Percentiles rank a stretch among this genome's conserved stretches.
phyloP scores from a whole-genome alignment of 2,329 filamentous ascomycete genomes.

The Xylariaceae sp. region DNA sequence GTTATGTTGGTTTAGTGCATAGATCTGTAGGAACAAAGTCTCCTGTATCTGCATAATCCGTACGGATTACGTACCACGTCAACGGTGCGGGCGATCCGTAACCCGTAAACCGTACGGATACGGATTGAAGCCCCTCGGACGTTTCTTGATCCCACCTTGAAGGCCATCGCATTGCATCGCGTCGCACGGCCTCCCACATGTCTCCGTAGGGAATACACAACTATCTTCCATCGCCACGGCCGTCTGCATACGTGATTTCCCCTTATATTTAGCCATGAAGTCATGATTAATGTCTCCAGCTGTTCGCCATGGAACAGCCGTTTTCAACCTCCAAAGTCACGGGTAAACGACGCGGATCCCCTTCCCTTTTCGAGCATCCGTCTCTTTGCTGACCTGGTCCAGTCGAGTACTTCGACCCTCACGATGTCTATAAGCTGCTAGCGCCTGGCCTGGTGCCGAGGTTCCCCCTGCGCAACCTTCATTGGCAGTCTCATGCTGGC shows the following conservation, averaged over 20 bases:
- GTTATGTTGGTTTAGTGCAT: not conserved
- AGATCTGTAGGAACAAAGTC: not conserved
- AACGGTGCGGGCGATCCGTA: not conserved
- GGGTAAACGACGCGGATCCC: slow-evolving; percentile 41
- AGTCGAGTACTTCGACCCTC: slow-evolving; percentile 97
- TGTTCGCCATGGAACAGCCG: slow-evolving; percentile 57
- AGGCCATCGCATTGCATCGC: not conserved
- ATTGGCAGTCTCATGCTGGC: slow-evolving; percentile 93
- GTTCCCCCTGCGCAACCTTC: slow-evolving; percentile 82
- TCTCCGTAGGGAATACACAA: not conserved
- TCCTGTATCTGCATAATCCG: too few species aligned
- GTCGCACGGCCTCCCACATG: not conserved
- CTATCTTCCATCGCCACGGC: not conserved
- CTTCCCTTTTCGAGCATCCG: slow-evolving; percentile 14
- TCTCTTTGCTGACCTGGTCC: slow-evolving; percentile 17
- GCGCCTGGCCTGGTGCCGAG: slow-evolving; percentile 71
- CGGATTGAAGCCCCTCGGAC: not conserved
- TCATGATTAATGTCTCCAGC: slow-evolving; percentile 25
- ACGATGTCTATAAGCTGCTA: slow-evolving; percentile 77
- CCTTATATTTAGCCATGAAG: slow-evolving; percentile 28
- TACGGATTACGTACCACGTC: too few species aligned
- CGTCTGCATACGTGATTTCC: not conserved
- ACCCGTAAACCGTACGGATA: not conserved
- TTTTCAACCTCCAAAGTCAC: slow-evolving; percentile 73
- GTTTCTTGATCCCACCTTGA: not conserved